phyloP scores from a whole-genome alignment of 176 grass and related monocot species.

The Musa beccarii region DNA sequence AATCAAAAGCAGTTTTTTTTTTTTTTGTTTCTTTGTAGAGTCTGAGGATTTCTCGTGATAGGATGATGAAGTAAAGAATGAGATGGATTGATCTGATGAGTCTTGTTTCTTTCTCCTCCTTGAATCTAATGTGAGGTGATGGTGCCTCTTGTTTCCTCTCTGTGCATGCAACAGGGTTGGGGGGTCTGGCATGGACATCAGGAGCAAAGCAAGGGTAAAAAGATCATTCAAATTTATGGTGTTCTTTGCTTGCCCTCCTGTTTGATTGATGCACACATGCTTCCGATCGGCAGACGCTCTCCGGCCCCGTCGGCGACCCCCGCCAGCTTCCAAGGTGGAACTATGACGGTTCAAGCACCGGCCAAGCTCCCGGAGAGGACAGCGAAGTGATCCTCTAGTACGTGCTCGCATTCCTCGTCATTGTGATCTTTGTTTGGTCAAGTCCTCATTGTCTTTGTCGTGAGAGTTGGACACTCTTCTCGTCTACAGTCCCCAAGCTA shows the following conservation, averaged over 20 bases:
- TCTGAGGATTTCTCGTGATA: too few relatives aligned
- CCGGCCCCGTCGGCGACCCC: constrained; percentile 6
- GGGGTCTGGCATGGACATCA: constrained; percentile 76
- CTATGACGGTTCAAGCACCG: constrained; percentile 17
- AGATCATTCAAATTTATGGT: neutral
- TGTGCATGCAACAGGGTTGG: constrained; percentile 27
- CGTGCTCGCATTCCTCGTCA: neutral
- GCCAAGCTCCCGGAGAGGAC: constrained; percentile 14
- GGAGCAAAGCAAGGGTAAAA: constrained; percentile 94
- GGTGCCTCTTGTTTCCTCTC: neutral
- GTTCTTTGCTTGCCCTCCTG: neutral
- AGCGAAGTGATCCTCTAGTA: constrained; percentile 20
- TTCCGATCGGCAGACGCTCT: constrained; percentile 4
- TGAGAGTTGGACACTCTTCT: neutral
- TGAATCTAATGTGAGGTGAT: neutral
- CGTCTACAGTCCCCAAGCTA: constrained; percentile 4
- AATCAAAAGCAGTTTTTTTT: neutral
- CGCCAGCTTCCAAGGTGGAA: constrained; percentile 17
- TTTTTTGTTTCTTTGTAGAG: neutral
- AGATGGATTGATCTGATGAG: neutral
- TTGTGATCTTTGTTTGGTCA: neutral
- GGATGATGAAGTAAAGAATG: too few relatives aligned
- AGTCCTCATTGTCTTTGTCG: neutral
- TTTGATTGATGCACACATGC: neutral
- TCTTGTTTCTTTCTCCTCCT: neutral